These are phyloP conservation scores for Pythium guiyangense DNA, from an alignment of 352 stramenopile species.

Conservation along the genomic window DNA sequence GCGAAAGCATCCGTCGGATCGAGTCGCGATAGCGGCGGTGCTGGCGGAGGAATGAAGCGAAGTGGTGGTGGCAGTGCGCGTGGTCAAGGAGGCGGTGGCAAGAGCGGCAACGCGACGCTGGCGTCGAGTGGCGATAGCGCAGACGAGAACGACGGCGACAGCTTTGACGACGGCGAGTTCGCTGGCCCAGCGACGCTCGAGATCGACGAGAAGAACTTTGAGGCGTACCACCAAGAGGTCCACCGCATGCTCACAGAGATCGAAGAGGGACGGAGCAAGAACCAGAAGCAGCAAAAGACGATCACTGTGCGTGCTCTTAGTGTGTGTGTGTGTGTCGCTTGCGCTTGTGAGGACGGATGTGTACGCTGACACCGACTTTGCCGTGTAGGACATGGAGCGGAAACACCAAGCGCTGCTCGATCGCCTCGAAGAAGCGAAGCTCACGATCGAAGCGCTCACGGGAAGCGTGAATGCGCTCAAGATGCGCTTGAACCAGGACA, in stretches of 20 bases:
- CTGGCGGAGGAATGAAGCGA: neutral
- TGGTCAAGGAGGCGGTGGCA: too few species aligned
- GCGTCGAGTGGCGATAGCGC: neutral
- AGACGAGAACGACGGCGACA: neutral
- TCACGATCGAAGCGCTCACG: slow-evolving; percentile 60
- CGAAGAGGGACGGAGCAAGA: slow-evolving; percentile 50
- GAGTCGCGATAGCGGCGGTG: neutral
- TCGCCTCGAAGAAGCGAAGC: slow-evolving; percentile 62
- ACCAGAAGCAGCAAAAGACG: slow-evolving; percentile 63
- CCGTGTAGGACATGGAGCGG: slow-evolving; percentile 50
- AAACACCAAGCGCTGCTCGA: slow-evolving; percentile 59
- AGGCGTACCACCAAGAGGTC: slow-evolving; percentile 65
- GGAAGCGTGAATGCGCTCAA: slow-evolving; percentile 72
- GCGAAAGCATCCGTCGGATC: neutral
- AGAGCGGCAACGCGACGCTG: neutral
- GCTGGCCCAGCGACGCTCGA: slow-evolving; percentile 12
- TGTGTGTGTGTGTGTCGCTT: neutral
- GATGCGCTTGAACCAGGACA: slow-evolving; percentile 66
- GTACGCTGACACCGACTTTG: neutral
- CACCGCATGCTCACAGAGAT: slow-evolving; percentile 59
- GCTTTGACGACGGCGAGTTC: slow-evolving; percentile 7
- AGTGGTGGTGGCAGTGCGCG: too few species aligned
- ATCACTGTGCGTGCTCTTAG: slow-evolving; percentile 32
- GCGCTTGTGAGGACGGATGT: neutral
- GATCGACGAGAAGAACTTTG: slow-evolving; percentile 64